These are phyloP conservation scores for Coniochaeta prunicola DNA, from an alignment of 2,329 filamentous ascomycete species.

Conservation along the genomic window DNA sequence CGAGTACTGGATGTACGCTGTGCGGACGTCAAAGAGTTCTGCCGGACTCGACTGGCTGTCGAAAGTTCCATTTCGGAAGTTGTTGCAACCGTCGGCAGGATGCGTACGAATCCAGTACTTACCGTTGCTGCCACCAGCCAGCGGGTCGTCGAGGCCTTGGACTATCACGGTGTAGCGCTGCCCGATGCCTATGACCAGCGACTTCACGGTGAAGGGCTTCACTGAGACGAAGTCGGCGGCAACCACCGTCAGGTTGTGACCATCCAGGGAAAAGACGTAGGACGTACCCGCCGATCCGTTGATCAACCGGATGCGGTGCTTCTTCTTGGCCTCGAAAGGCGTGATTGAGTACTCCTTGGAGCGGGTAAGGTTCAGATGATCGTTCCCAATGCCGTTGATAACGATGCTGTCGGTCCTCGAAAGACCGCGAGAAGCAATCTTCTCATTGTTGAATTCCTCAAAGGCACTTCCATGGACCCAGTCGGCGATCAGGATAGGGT, in stretches of 20 bases:
- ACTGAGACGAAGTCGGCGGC: constrained; percentile 46
- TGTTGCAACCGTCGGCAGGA: constrained; percentile 10
- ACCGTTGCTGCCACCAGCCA: neutral
- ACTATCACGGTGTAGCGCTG: constrained; percentile 39
- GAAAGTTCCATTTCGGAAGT: constrained; percentile 7
- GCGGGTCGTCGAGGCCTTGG: constrained; percentile 10
- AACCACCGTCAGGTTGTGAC: constrained; percentile 45
- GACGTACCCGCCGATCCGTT: constrained; percentile 42
- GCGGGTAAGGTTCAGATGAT: neutral
- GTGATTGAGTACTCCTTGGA: neutral
- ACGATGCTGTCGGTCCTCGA: neutral
- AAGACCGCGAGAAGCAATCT: neutral
- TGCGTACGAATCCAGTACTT: constrained; percentile 17
- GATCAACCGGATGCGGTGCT: constrained; percentile 39
- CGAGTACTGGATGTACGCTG: constrained; percentile 13
- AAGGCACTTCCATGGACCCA: neutral
- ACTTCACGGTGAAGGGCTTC: constrained; percentile 33
- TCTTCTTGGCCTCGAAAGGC: constrained; percentile 19
- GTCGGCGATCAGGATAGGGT: neutral
- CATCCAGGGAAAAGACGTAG: constrained; percentile 42
- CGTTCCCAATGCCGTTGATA: neutral
- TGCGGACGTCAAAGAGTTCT: constrained; percentile 6
- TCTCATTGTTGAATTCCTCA: neutral
- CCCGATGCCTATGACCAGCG: constrained; percentile 42
- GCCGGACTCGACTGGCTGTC: constrained; percentile 3